Conservation (phyloP, 768 basidiomycete genomes). For the Exidia glandulosa region DNA sequence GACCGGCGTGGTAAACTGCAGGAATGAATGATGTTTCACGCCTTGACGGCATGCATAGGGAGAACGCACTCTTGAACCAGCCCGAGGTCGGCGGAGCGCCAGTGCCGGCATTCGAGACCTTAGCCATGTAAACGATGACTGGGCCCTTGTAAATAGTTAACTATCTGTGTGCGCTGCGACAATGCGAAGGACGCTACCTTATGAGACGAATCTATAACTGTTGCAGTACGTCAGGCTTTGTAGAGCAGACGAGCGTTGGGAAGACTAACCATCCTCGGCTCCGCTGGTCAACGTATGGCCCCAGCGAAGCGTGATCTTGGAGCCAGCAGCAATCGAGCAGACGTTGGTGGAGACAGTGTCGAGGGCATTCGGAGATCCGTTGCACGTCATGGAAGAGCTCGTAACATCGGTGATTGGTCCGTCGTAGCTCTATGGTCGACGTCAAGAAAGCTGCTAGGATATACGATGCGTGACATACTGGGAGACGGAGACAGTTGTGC, state of each 20-base stretch:
- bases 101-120: neutral
- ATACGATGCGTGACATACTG: neutral
- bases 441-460: neutral
- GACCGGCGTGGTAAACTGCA: conserved; percentile 1
- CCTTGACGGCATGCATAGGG: neutral
- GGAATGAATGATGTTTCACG: no score
- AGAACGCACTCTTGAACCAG: conserved; percentile 3
- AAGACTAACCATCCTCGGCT: neutral
- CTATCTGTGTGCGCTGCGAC: no score
- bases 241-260: no score
- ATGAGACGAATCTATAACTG: conserved; percentile 1
- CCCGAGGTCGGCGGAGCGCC: neutral
- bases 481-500: neutral
- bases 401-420: conserved; percentile 12
- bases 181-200: no score
- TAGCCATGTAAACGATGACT: conserved; percentile 1
- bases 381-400: neutral
- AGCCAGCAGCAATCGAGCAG: conserved; percentile 1
- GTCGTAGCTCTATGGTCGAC: conserved; percentile 2
- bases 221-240: no score
- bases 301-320: conserved; percentile 1
- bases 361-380: conserved; percentile 1
- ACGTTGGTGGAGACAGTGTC: neutral
- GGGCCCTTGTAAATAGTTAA: neutral
- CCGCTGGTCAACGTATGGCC: conserved; percentile 1